Evolutionary conservation across 139 green algal genomes (phyloP), one percentile per base, ranked within the genome.

Genomic region (Mychonastes homosphaera): DNA sequence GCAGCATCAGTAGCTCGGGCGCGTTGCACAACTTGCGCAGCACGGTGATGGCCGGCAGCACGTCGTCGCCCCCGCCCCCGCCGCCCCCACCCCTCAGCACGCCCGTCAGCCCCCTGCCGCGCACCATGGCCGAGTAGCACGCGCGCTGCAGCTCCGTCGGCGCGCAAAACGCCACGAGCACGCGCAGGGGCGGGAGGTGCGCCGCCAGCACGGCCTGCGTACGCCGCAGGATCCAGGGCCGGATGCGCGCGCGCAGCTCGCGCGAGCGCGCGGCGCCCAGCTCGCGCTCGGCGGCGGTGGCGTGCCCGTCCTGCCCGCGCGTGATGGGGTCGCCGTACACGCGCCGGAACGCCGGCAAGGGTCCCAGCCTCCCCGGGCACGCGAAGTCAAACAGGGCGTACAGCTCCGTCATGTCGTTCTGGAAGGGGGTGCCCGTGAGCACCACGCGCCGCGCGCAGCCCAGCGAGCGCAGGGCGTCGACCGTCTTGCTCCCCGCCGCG

Each of bases 401-500:
- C 26, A 67, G 38, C 19, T 67, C 49, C 19, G 43, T 56, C 12
- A 93, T 65, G 57, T 90, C 84, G 76, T 96, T 94, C 71, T 95
- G 86, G 3, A 94, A 41, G 0, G 85, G 84, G 6, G 76, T 91
- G 40, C 85, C 82, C 0, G 74, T 45, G 5, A 97, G 71, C 23
- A 96, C 64, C 21, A 96, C 74, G 29, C 82, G 67, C 10, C 72
- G 70, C 3, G 32, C 62, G 59, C 80, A 94, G 40, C 54, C 53
- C 16, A 95, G 70, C 21, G 62, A 44, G 30, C 78, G 66, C 54
- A 92, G 73, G 9, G 78, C 71, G 10, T 70, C 56, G 24, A 92
- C 88, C 29, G 84, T 97, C 65, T 95, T 86, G 65, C 79, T 89
- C 45, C 87, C 83, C n/a, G 60, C 61, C 0, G 74, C 73, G 3